Evolutionary conservation across 2,329 filamentous ascomycete genomes (phyloP), one percentile per base, ranked within the genome.

Genomic region (Ophiostoma fasciatum): DNA sequence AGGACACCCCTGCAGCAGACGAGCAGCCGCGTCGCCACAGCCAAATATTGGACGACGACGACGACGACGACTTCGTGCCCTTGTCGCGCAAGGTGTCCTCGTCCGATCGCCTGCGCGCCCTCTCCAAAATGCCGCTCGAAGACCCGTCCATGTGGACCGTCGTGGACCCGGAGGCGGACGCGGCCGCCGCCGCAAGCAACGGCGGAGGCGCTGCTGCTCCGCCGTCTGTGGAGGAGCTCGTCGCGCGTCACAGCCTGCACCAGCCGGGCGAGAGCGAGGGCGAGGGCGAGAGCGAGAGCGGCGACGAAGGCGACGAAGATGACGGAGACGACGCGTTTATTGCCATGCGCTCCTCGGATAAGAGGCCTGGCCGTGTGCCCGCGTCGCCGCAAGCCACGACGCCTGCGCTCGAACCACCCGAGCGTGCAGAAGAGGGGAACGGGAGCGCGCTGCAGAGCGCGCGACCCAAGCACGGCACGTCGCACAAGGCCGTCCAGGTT

Each of bases 61-160:
- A 55, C 29, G 40, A 45, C 17, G n/a, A 37, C 10, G 49, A 53
- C 5, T 56, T 41, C 45, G 53, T 48, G 46, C 58, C 51, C 11
- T 48, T 48, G 27, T 42, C 51, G 1, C 54, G 47, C 39, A 57
- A 52, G 32, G 49, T 58, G 7, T 58, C 55, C 3, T 57, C 55
- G 4, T 57, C 55, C 11, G 54, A 58, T 37, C 52, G 50, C n/a
- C 40, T 58, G 23, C 54, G 52, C 28, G 52, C 49, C 3, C 47
- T 58, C 8, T 52, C 54, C n/a, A 53, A 54, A 26, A 50, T 47
- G 27, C 54, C 55, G 5, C 35, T 57, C 11, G 55, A 58, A 28
- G 53, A 53, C 17, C 53, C 51, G 15, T 47, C 49, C 7, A 46
- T 41, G 13, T 57, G 55, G 55, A 57, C 52, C 5, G 48, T 53